Percentiles rank a stretch among this genome's conserved stretches.
These are phyloP conservation scores for Lagerstroemia speciosa DNA, from an alignment of 345 rosid genomes.

Conservation along the genomic window DNA sequence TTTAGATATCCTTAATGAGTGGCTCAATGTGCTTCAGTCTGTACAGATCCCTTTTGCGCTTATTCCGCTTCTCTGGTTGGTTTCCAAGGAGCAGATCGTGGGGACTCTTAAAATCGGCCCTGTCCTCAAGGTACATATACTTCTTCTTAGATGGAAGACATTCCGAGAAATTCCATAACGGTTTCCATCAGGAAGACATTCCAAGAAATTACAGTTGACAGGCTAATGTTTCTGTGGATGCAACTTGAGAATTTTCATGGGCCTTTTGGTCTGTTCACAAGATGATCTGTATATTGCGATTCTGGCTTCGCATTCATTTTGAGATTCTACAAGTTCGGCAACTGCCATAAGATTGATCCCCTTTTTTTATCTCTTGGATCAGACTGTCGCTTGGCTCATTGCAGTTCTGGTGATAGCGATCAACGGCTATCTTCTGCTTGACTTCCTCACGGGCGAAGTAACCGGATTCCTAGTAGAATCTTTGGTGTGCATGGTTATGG, in stretches of 20 bases:
- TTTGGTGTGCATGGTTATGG: conserved; percentile 38
- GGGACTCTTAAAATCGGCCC: conserved; percentile 15
- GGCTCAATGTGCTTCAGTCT: conserved; percentile 18
- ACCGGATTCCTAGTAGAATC: conserved; percentile 43
- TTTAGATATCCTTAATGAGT: conserved; percentile 12
- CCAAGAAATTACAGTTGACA: too few relatives aligned
- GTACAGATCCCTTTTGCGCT: too few relatives aligned
- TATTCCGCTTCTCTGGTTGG: conserved; percentile 15
- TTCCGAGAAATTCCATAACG: too few relatives aligned
- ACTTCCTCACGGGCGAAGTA: conserved; percentile 69
- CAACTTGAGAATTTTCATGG: too few relatives aligned
- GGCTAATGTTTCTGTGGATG: too few relatives aligned
- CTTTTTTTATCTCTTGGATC: conserved; percentile 14
- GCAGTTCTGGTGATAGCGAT: conserved; percentile 72
- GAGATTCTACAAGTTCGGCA: not conserved
- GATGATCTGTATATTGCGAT: too few relatives aligned
- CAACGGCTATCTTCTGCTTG: conserved; percentile 71
- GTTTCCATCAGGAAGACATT: too few relatives aligned
- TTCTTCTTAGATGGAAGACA: too few relatives aligned
- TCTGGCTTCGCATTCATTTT: not conserved
- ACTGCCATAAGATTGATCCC: not conserved
- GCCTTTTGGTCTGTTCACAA: too few relatives aligned
- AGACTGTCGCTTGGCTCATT: conserved; percentile 80
- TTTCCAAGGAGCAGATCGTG: conserved; percentile 16
- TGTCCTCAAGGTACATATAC: conserved; percentile 11